A percentile compares a stretch with the other conserved stretches of the same genome.
phyloP scores from a whole-genome alignment of 805 yeast species.

The Hemisphaericaspora nanyangensis region DNA sequence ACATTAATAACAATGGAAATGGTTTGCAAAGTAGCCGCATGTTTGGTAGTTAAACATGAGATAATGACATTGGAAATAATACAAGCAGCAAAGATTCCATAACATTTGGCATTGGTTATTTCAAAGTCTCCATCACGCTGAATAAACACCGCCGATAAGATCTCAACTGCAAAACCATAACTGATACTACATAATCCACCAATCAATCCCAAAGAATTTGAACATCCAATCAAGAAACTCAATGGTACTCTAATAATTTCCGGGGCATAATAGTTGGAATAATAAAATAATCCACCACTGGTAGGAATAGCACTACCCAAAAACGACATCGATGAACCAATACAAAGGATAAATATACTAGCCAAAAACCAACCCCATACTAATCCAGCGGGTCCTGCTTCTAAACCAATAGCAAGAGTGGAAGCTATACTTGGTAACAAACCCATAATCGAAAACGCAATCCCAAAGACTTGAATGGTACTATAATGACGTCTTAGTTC shows the following conservation, averaged over 20 bases:
- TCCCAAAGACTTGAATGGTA: constrained; percentile 63
- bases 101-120: constrained; percentile 50
- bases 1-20: constrained; percentile 54
- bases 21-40: constrained; percentile 57
- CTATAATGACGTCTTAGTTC: constrained; percentile 61
- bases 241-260: constrained; percentile 46
- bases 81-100: constrained; percentile 66
- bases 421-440: constrained; percentile 63
- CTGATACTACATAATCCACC: constrained; percentile 66
- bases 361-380: constrained; percentile 75
- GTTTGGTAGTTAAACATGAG: constrained; percentile 54
- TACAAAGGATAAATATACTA: constrained; percentile 48
- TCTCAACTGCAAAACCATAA: constrained; percentile 63
- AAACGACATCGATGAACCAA: constrained; percentile 65
- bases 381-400: constrained; percentile 62
- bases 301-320: constrained; percentile 70
- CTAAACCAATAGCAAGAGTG: constrained; percentile 47
- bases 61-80: constrained; percentile 48
- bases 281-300: constrained; percentile 62
- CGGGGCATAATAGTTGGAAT: constrained; percentile 58
- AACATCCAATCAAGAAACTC: constrained; percentile 62
- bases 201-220: constrained; percentile 63
- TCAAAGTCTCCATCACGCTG: constrained; percentile 52
- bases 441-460: constrained; percentile 73
- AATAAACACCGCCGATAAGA: constrained; percentile 55